phyloP scores from a whole-genome alignment of 192 early-diverging fungal genomes.

The Gamsiella multidivaricata region DNA sequence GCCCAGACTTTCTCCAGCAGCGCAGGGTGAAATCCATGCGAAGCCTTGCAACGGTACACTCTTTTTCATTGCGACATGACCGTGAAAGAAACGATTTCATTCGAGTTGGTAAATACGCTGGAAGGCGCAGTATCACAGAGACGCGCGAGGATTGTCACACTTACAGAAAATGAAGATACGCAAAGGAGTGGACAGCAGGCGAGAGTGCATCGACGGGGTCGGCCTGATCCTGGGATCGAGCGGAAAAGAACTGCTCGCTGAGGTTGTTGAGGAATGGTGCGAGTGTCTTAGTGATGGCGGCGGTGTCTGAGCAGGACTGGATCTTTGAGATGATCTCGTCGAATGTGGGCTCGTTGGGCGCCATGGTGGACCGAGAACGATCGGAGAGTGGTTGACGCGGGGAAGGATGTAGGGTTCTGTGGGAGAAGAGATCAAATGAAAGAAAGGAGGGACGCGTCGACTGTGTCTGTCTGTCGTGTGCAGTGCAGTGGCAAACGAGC shows the following conservation, averaged over 20 bases:
- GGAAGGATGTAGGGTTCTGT: neutral
- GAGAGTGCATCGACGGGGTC: conserved; percentile 58
- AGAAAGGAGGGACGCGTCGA: neutral
- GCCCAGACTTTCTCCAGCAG: conserved; percentile 52
- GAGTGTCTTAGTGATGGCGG: conserved; percentile 24
- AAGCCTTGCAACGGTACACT: conserved; percentile 52
- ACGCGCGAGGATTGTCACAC: neutral
- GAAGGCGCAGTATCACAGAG: neutral
- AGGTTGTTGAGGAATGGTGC: conserved; percentile 44
- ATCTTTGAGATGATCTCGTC: conserved; percentile 52
- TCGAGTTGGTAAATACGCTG: neutral
- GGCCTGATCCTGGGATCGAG: conserved; percentile 20
- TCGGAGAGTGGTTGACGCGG: neutral
- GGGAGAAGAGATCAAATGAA: neutral
- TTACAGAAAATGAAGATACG: conserved; percentile 66
- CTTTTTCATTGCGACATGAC: conserved; percentile 16
- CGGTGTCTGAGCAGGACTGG: conserved; percentile 18
- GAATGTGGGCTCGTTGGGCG: conserved; percentile 30
- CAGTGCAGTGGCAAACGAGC: too few relatives aligned
- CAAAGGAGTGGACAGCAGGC: conserved; percentile 54
- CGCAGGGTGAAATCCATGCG: conserved; percentile 43
- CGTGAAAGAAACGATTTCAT: too few relatives aligned
- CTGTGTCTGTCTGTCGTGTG: too few relatives aligned
- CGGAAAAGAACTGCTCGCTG: conserved; percentile 31
- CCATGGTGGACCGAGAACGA: conserved; percentile 25